Evolutionary conservation across 192 early-diverging fungal genomes (phyloP).

Genomic region (Entrophospora sp.): DNA sequence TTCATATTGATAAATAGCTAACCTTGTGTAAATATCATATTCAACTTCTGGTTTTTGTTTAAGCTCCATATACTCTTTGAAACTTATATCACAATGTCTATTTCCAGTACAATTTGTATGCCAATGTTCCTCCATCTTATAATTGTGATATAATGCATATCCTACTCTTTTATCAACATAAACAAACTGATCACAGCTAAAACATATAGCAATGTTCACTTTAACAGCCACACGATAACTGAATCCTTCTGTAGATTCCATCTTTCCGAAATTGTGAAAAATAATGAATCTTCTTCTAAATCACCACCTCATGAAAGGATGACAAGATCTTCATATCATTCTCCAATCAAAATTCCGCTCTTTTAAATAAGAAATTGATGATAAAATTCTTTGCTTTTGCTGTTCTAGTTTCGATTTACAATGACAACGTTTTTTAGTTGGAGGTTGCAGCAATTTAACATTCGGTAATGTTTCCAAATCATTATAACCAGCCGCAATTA

Average conservation of each 20-base stretch:
- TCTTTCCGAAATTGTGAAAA: background rate
- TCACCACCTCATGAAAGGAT: background rate
- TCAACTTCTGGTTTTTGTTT: background rate
- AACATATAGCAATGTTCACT: conserved; percentile 3
- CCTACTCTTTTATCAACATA: background rate
- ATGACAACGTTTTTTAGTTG: no score
- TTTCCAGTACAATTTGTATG: conserved; percentile 7
- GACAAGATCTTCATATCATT: no score
- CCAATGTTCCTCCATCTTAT: background rate
- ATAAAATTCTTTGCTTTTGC: no score
- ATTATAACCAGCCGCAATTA: no score
- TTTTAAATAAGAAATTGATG: no score
- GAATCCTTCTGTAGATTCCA: background rate
- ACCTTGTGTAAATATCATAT: background rate
- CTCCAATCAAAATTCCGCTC: no score
- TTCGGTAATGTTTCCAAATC: no score
- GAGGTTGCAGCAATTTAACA: no score
- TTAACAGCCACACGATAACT: background rate
- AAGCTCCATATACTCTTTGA: conserved; percentile 5
- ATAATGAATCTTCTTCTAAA: background rate
- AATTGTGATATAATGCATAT: background rate
- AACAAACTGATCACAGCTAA: background rate
- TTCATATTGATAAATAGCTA: background rate
- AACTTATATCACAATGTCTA: conserved; percentile 7
- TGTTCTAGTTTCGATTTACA: no score